Evolutionary conservation across 2,329 filamentous ascomycete genomes (phyloP), one percentile per base, ranked within the genome.

Genomic region (Microsporum canis): DNA sequence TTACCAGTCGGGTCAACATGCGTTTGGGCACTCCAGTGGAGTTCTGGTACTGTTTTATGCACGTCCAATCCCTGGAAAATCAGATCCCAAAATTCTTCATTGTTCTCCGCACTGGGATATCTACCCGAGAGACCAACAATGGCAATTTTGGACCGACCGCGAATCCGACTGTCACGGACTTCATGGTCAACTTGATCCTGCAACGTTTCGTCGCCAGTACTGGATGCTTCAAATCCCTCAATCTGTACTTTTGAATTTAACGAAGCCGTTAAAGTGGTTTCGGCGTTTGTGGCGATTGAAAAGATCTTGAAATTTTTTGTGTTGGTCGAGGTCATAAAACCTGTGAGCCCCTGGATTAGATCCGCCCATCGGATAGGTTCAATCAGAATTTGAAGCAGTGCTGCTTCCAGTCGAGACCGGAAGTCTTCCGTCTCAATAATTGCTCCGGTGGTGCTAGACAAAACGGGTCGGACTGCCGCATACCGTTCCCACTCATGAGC

Each of bases 1-100:
- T 43, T 61, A 66, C n/a, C 66, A 62, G 27, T 58, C 51, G 17
- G 65, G 66, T 29, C 62, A 64, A n/a, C 67, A 61, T 61, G 64
- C 60, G 33, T 63, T 2, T 70, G 59, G 0, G 68, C 43, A 58
- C 76, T 47, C 23, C 43, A 47, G 43, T 47, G 23, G 43, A 47
- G 23, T 3, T 60, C 58, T 23, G 43, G 58, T 5, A 60, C 58
- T 3, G 49, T 14, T 27, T 41, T 36, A 3, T 45, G 43, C 8
- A 31, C 27, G 49, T 60, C 58, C 2, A 23, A 10, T 14, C 58
- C 58, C 3, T 8, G n/a, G 27, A 33, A 31, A 5, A 53, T 34
- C 10, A 55, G 17, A 17, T 51, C 31, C 58, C 58, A 59, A 10
- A 62, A 51, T 27, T 61, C 34, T 34, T 57, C 49, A 4, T 23